Evolutionary conservation across 2,329 filamentous ascomycete genomes (phyloP).

Genomic region (Scleromitrula shiraiana): DNA sequence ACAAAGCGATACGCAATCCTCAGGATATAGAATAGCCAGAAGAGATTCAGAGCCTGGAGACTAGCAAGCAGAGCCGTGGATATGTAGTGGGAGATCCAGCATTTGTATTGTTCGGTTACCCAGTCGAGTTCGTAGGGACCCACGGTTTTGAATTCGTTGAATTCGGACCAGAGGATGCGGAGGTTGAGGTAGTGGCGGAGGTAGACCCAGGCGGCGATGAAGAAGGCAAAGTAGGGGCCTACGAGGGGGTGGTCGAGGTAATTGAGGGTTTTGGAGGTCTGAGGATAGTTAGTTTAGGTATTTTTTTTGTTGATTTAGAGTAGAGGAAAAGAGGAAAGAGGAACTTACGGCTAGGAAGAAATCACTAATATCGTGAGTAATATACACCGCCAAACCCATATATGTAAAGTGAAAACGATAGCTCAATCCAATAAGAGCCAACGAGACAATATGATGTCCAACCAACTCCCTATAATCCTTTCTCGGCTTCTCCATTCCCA

Average conservation of each 20-base stretch:
- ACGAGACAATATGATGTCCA: conserved; percentile 80
- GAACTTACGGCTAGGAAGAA: conserved; percentile 81
- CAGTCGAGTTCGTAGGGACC: conserved; percentile 70
- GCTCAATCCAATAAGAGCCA: conserved; percentile 74
- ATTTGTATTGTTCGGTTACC: conserved; percentile 71
- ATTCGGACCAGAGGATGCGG: conserved; percentile 63
- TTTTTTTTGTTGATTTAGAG: neutral
- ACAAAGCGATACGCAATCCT: conserved; percentile 67
- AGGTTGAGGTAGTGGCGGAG: conserved; percentile 80
- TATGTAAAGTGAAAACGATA: conserved; percentile 97
- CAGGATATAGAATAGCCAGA: conserved; percentile 72
- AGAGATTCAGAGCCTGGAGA: conserved; percentile 68
- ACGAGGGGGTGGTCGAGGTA: conserved; percentile 75
- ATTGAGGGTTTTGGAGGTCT: conserved; percentile 88
- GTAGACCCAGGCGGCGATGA: conserved; percentile 82
- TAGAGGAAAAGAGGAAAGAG: neutral
- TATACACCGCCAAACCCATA: conserved; percentile 86
- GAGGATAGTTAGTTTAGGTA: too few species aligned
- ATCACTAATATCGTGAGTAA: conserved; percentile 88
- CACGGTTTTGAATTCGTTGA: conserved; percentile 66
- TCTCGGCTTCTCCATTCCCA: conserved; percentile 83
- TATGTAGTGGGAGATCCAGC: conserved; percentile 59
- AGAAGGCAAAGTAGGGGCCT: conserved; percentile 74
- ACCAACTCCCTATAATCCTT: conserved; percentile 95
- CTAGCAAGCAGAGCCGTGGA: conserved; percentile 55